These are phyloP conservation scores for Fraxinus nigra DNA, from an alignment of 305 asterid genomes.

Conservation along the genomic window DNA sequence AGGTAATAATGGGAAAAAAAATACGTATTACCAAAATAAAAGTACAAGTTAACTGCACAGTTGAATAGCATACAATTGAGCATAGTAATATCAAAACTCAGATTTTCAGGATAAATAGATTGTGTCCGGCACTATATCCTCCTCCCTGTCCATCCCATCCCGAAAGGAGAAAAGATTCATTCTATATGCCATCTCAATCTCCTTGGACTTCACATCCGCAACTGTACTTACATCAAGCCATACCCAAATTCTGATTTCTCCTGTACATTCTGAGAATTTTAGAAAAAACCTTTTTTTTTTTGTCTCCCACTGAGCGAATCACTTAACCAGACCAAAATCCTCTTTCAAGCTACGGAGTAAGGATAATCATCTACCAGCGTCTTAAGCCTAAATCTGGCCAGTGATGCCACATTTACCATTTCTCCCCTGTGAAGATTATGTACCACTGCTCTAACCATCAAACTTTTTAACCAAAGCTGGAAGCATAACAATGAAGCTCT, in stretches of 20 bases:
- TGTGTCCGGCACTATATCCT: not conserved
- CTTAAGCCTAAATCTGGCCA: not conserved
- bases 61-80: conserved; percentile 16
- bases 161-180: not conserved
- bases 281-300: not conserved
- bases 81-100: not conserved
- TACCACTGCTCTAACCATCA: not conserved
- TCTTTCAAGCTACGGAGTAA: not conserved
- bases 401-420: not conserved
- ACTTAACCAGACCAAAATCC: not conserved
- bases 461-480: not conserved
- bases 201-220: not conserved
- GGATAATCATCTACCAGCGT: not conserved
- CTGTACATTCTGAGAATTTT: not conserved
- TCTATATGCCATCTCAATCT: not conserved
- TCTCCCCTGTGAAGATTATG: not conserved
- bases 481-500: not conserved
- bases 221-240: not conserved
- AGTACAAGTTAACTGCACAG: not conserved
- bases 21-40: not conserved
- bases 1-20: conserved; percentile 20
- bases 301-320: not conserved
- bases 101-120: not conserved
- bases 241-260: not conserved
- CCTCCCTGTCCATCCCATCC: not conserved